Conservation (phyloP, 176 grass and related monocot genomes). For the Bromus sterilis region DNA sequence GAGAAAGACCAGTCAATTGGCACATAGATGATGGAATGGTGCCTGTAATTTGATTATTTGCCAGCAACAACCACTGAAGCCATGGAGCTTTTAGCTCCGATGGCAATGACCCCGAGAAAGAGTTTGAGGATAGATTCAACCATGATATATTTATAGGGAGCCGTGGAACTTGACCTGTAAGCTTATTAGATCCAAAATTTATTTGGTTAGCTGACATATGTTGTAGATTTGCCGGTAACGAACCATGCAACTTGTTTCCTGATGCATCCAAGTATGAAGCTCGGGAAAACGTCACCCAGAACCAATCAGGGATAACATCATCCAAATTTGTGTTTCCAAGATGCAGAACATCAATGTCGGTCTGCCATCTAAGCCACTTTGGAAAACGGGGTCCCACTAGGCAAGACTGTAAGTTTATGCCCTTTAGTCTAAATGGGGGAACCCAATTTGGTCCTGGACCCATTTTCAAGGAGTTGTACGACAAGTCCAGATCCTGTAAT, state of each 20-base stretch:
- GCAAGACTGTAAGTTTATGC: not conserved
- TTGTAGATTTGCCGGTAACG: not conserved
- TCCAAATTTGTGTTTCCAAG: not conserved
- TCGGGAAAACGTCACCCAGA: not conserved
- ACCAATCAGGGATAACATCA: not conserved
- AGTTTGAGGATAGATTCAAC: not conserved
- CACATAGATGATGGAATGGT: not conserved
- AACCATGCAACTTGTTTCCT: not conserved
- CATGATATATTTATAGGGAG: not conserved
- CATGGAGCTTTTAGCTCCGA: not conserved
- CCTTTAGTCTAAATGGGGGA: not conserved
- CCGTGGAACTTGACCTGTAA: not conserved
- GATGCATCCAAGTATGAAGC: not conserved
- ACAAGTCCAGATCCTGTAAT: not conserved
- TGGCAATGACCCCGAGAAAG: not conserved
- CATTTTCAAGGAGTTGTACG: not conserved
- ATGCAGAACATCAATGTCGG: not conserved
- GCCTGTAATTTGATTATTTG: not conserved
- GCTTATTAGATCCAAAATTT: not conserved
- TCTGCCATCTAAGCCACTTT: not conserved
- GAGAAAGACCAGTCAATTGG: not conserved
- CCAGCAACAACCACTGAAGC: rapidly evolving
- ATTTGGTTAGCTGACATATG: not conserved
- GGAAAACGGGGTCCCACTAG: not conserved
- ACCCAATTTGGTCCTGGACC: not conserved